Conservation (phyloP, 1,284 basidiomycete species). For the Vanrija sp. region DNA sequence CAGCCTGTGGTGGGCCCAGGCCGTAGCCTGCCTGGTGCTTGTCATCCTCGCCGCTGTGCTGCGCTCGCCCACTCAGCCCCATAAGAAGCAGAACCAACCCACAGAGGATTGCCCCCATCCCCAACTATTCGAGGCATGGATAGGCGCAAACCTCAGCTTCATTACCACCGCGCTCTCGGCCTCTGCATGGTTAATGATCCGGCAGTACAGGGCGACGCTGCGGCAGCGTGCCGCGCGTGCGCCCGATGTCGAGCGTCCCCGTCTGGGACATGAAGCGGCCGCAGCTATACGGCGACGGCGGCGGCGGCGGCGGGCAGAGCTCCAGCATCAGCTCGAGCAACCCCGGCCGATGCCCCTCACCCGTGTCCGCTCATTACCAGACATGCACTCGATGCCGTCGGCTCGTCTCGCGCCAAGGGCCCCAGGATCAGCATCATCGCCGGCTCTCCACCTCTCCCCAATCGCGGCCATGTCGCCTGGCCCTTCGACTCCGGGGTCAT, state of each 20-base stretch:
- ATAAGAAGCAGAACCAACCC: constrained; percentile 16
- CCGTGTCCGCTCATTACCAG: too few species aligned
- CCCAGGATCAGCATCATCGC: too few species aligned
- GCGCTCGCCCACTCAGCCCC: constrained; percentile 16
- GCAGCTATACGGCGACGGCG: neutral
- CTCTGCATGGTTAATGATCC: neutral
- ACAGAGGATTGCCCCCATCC: constrained; percentile 24
- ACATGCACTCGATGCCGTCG: too few species aligned
- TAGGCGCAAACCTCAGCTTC: constrained; percentile 21
- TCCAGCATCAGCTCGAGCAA: too few species aligned
- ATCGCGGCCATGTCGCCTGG: neutral
- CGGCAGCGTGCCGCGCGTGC: neutral
- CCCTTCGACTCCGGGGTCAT: neutral
- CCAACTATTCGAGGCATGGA: constrained; percentile 30
- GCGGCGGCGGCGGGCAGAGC: too few species aligned
- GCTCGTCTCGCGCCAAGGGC: too few species aligned
- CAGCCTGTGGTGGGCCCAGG: constrained; percentile 10
- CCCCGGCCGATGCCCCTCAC: too few species aligned
- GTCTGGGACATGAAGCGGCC: neutral
- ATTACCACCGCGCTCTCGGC: neutral
- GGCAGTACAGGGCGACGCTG: neutral
- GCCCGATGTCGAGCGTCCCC: neutral
- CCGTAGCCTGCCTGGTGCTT: constrained; percentile 22
- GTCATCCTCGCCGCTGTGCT: constrained; percentile 24
- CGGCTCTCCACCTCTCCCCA: too few species aligned